Evolutionary conservation across 306 rosid genomes (phyloP).

Genomic region (Cucurbita pepo): DNA sequence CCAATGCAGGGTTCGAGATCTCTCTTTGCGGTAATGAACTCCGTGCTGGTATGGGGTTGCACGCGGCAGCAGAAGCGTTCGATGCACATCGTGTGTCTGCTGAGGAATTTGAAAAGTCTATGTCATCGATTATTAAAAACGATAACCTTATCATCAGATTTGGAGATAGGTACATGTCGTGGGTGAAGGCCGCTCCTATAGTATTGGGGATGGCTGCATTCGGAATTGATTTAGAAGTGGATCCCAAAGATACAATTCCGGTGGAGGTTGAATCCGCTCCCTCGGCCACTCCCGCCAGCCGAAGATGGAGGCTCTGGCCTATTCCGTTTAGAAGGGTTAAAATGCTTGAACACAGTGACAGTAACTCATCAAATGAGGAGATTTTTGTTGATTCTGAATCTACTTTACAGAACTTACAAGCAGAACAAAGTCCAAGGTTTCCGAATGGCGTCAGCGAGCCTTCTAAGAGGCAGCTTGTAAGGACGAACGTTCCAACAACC

Average conservation of each 20-base stretch:
- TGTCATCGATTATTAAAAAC: constrained; percentile 47
- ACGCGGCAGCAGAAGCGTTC: constrained; percentile 62
- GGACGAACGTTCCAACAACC: constrained; percentile 89
- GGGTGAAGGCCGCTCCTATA: constrained; percentile 85
- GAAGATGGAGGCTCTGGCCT: constrained; percentile 93
- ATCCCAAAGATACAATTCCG: constrained; percentile 51
- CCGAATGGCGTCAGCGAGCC: constrained; percentile 16
- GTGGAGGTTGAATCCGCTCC: constrained; percentile 30
- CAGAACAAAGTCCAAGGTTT: constrained; percentile 20
- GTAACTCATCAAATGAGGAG: constrained; percentile 53
- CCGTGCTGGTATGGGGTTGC: constrained; percentile 57
- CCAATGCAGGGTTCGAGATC: constrained; percentile 57
- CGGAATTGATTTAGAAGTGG: constrained; percentile 52
- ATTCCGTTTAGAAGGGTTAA: constrained; percentile 81
- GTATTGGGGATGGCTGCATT: constrained; percentile 66
- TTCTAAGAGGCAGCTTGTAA: constrained; percentile 50
- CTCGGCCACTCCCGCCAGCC: constrained; percentile 36
- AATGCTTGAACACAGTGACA: constrained; percentile 56
- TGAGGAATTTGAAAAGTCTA: constrained; percentile 43
- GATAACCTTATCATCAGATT: constrained; percentile 50
- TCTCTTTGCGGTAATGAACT: constrained; percentile 82
- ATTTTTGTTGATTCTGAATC: constrained; percentile 85
- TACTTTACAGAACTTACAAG: constrained; percentile 20
- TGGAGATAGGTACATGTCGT: constrained; percentile 51
- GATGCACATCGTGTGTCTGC: constrained; percentile 43